These are phyloP conservation scores for Elsinoe necatrix DNA, from an alignment of 2,329 filamentous ascomycete genomes.

Conservation along the genomic window DNA sequence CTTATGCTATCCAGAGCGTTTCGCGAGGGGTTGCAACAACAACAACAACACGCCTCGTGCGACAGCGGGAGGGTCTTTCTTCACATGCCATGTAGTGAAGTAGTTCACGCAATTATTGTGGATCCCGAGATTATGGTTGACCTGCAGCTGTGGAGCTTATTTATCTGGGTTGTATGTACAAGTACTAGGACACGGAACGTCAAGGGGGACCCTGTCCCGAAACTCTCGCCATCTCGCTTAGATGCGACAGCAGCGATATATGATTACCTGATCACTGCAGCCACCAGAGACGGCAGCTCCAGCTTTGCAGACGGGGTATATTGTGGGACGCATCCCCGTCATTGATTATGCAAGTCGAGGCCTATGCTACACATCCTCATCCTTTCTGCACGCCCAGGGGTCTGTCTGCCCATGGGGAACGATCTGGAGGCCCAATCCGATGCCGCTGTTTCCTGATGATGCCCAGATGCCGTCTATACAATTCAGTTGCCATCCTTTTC, in stretches of 20 bases:
- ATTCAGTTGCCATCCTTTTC: slow-evolving; percentile 19
- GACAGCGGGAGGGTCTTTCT: background rate
- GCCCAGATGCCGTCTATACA: background rate
- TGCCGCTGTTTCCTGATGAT: background rate
- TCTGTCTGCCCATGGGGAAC: background rate
- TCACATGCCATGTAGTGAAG: slow-evolving; percentile 2
- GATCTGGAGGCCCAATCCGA: background rate
- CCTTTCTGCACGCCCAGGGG: background rate
- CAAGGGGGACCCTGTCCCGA: background rate
- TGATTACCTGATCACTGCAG: background rate
- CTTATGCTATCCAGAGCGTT: background rate
- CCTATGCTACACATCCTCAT: background rate
- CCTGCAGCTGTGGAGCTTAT: slow-evolving; percentile 1
- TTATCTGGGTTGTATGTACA: background rate
- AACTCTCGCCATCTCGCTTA: background rate
- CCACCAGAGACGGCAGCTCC: background rate
- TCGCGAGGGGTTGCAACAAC: background rate
- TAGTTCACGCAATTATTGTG: slow-evolving; percentile 5
- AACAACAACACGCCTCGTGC: background rate
- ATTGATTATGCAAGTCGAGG: background rate
- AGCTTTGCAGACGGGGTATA: background rate
- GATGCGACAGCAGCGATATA: background rate
- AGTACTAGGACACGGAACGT: slow-evolving; percentile 2
- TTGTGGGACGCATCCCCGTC: background rate
- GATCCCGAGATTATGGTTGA: background rate